Base-by-base conservation (phyloP, 306 rosid genomes). In the Casuarina cunninghamiana region DNA sequence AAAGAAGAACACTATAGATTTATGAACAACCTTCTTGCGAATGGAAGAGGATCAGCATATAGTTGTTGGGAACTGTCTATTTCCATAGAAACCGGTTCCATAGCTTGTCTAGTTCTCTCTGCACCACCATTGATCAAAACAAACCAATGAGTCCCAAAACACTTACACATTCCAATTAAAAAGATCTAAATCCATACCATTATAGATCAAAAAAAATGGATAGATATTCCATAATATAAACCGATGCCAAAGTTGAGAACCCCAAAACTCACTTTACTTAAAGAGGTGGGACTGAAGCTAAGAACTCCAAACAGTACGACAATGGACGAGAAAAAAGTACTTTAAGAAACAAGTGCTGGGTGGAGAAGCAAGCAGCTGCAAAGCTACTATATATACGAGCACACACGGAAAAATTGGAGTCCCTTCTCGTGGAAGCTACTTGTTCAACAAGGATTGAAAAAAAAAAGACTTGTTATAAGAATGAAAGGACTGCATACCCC, bases 11-110 rank as follows among this genome's bases (percentile, higher is more conserved):
- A 51, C 49, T 55, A n/a, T 51, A 65, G 54, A 32, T 39, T 35
- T 58, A 72, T 15, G 21, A 77, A 77, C 11, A 26, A 91, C 97
- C 88, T 85, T 84, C 97, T 79, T n/a, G 97, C 98, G 79, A 91
- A 91, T 11, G 94, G 81, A 67, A 91, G 80, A 81, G 86, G 69
- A 60, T 87, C 86, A 3, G 87, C 80, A 11, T 71, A 37, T 13
- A 70, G 53, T 49, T 67, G 48, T n/a, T 11, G 69, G 61, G 37
- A n/a, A 50, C 10, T 3, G 38, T 74, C 88, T 2, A 67, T 17
- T 5, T 82, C 89, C 97, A 88, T 86, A 53, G 1, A 42, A 32
- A 26, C 41, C 10, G 79, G 32, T 26, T 26, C 32, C 32, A 26
- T 26, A 26, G 66, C 32, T 58, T 73, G 62, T 50, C 44, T 21